Conservation (phyloP, 129 eudicot genomes). For the Tagetes patula region DNA sequence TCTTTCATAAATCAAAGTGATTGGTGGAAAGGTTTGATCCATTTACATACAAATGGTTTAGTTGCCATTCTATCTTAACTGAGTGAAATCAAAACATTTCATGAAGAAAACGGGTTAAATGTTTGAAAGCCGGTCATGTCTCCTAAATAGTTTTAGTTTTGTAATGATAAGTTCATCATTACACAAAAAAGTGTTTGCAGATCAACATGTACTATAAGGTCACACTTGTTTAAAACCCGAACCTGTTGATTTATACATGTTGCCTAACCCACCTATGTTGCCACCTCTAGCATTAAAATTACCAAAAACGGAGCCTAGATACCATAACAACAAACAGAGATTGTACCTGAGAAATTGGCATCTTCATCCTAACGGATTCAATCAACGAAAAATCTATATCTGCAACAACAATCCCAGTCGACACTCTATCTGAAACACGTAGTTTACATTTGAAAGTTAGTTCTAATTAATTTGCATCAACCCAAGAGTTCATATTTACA, state of each 20-base stretch:
- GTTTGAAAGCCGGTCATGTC: background rate
- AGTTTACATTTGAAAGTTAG: constrained; percentile 6
- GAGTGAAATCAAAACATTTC: background rate
- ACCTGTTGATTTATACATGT: too few species aligned
- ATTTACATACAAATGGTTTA: background rate
- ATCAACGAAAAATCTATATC: constrained; percentile 81
- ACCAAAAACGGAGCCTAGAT: background rate
- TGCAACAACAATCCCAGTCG: constrained; percentile 88
- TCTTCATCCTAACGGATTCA: constrained; percentile 74
- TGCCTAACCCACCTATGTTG: background rate
- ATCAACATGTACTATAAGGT: background rate
- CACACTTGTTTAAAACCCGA: background rate
- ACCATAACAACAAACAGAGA: background rate
- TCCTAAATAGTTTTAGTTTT: background rate
- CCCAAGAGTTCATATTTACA: background rate
- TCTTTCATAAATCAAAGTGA: background rate
- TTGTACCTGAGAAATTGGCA: constrained; percentile 76
- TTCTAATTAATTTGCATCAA: constrained; percentile 20
- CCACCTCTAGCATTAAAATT: background rate
- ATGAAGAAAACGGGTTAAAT: background rate
- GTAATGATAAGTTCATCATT: too few species aligned
- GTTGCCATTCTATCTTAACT: background rate
- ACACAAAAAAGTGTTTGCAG: background rate
- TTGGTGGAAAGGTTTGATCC: background rate
- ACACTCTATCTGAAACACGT: constrained; percentile 47